These are phyloP conservation scores for Chlorella sp. DNA, from an alignment of 139 green algal species.

Conservation along the genomic window DNA sequence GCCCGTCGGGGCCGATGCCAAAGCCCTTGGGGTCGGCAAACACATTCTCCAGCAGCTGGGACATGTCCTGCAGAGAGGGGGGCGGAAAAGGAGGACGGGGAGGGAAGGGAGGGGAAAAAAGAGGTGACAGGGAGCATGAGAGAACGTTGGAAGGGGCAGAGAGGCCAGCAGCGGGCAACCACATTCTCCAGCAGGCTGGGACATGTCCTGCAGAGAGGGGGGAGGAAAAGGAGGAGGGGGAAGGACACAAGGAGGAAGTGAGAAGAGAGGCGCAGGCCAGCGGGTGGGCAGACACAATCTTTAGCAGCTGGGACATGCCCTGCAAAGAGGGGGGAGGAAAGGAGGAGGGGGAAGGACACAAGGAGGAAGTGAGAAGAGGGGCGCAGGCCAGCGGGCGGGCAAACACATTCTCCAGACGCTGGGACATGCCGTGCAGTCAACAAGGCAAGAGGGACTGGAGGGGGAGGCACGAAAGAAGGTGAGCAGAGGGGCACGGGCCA, in stretches of 20 bases:
- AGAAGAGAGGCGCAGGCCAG: neutral
- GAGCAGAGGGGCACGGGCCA: neutral
- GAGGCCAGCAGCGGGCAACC: slow-evolving; percentile 70
- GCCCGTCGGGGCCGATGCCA: slow-evolving; percentile 80
- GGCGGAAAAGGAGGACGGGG: neutral
- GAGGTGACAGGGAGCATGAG: too few relatives aligned
- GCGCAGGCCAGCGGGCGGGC: too few relatives aligned
- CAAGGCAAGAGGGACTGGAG: too few relatives aligned
- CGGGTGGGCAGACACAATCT: slow-evolving; percentile 96
- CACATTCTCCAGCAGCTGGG: slow-evolving; percentile 98
- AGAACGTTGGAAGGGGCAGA: neutral
- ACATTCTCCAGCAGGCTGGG: slow-evolving; percentile 97
- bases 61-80: slow-evolving; percentile 64
- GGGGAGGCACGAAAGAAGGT: neutral
- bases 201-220: slow-evolving; percentile 64
- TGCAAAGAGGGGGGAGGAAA: neutral
- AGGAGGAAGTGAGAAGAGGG: too few relatives aligned
- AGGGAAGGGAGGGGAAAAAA: neutral
- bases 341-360: too few relatives aligned
- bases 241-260: too few relatives aligned
- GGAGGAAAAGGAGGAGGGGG: neutral
- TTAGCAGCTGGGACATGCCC: slow-evolving; percentile 92
- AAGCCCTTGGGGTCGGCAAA: slow-evolving; percentile 96
- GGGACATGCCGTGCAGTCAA: too few relatives aligned
- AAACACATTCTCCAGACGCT: too few relatives aligned